Evolutionary conservation across 225 moss, liverwort and hornwort genomes (phyloP).

Genomic region (Lunularia cruciata): DNA sequence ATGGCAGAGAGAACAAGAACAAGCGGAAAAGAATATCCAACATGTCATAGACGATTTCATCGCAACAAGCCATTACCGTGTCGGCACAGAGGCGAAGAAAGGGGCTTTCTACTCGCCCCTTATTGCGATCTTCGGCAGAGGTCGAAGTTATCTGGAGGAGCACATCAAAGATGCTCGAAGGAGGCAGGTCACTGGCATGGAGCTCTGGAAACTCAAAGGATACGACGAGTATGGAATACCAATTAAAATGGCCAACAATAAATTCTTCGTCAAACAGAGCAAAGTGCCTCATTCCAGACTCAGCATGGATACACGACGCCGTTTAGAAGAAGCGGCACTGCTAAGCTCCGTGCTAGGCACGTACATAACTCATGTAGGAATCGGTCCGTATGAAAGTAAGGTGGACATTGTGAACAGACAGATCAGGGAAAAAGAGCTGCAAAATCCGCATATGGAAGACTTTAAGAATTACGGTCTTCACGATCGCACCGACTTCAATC

Average conservation of each 20-base stretch:
- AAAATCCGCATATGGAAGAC: slow-evolving; percentile 38
- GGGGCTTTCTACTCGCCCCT: slow-evolving; percentile 68
- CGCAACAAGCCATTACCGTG: slow-evolving; percentile 44
- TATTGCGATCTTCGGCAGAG: slow-evolving; percentile 60
- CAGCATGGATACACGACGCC: slow-evolving; percentile 55
- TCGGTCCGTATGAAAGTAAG: slow-evolving; percentile 45
- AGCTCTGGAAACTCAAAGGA: slow-evolving; percentile 55
- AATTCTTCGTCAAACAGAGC: slow-evolving; percentile 53
- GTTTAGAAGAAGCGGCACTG: slow-evolving; percentile 50
- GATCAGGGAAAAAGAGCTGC: slow-evolving; percentile 33
- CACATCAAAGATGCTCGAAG: slow-evolving; percentile 42
- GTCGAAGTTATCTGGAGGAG: slow-evolving; percentile 63
- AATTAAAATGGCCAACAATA: slow-evolving; percentile 57
- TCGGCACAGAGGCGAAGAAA: slow-evolving; percentile 51
- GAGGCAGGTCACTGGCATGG: slow-evolving; percentile 51
- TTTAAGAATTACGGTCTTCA: slow-evolving; percentile 24
- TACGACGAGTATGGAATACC: slow-evolving; percentile 64
- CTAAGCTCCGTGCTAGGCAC: slow-evolving; percentile 29
- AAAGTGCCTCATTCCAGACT: slow-evolving; percentile 56
- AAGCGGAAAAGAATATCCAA: slow-evolving; percentile 45
- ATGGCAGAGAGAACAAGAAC: slow-evolving; percentile 44
- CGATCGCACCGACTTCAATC: slow-evolving; percentile 42
- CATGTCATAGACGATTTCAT: slow-evolving; percentile 55
- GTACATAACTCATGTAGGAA: slow-evolving; percentile 39
- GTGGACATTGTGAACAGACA: slow-evolving; percentile 36